Conservation (phyloP, 768 basidiomycete species). For the Cystobasidium ongulense region DNA sequence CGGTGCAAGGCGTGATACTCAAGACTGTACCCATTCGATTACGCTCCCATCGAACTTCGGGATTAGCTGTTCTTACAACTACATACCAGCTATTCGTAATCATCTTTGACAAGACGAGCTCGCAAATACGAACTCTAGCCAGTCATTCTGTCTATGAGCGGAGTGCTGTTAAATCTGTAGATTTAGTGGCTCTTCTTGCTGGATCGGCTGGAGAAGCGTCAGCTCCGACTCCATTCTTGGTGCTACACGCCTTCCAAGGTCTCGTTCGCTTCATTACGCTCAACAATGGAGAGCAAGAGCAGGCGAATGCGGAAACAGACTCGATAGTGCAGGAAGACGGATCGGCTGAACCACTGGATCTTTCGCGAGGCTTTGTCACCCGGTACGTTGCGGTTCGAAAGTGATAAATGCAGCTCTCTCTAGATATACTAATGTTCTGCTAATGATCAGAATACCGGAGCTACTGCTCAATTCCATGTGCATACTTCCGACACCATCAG, state of each 20-base stretch:
- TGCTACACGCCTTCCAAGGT: slow-evolving; percentile 39
- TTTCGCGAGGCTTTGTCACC: slow-evolving; percentile 34
- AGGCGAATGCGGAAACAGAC: neutral
- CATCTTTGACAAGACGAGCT: neutral
- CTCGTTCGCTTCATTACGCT: slow-evolving; percentile 39
- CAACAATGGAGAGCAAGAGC: neutral
- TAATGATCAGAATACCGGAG: slow-evolving; percentile 14
- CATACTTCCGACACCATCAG: neutral
- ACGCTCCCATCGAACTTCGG: slow-evolving; percentile 17
- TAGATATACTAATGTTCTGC: neutral
- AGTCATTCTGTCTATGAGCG: slow-evolving; percentile 7
- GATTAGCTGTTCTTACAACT: slow-evolving; percentile 38
- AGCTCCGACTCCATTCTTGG: slow-evolving; percentile 30
- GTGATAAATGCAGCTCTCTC: neutral
- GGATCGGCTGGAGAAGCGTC: neutral
- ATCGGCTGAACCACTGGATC: slow-evolving; percentile 31
- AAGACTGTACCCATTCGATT: slow-evolving; percentile 32
- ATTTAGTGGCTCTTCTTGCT: slow-evolving; percentile 20
- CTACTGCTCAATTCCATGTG: slow-evolving; percentile 17
- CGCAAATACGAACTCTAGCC: slow-evolving; percentile 15
- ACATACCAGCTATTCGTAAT: slow-evolving; percentile 36
- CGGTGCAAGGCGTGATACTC: slow-evolving; percentile 32
- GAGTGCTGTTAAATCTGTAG: slow-evolving; percentile 16
- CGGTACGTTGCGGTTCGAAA: neutral
- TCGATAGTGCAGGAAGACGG: neutral